Percentiles rank a stretch among this genome's conserved stretches.
These are phyloP conservation scores for Nicotiana obtusifolia DNA, from an alignment of 257 asterid genomes.

Conservation along the genomic window DNA sequence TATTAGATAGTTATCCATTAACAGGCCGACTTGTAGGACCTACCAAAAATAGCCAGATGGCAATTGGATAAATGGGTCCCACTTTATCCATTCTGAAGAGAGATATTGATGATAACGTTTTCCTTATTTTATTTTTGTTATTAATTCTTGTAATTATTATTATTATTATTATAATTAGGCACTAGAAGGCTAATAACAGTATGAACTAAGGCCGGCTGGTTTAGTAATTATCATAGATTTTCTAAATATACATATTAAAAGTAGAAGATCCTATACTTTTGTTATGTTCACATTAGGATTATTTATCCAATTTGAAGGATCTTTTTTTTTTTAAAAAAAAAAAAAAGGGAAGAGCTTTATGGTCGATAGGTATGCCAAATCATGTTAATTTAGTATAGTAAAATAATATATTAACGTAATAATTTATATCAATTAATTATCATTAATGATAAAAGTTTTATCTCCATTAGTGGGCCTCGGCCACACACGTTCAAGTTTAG, in stretches of 20 bases:
- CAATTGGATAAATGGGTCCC: background rate
- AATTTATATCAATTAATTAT: too few species aligned
- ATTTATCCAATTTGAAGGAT: background rate
- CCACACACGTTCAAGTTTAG: too few species aligned
- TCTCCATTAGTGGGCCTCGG: too few species aligned
- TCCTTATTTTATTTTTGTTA: background rate
- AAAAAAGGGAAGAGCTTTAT: too few species aligned
- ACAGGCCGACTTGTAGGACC: background rate
- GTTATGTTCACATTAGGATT: background rate
- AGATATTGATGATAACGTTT: background rate
- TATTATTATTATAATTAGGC: background rate
- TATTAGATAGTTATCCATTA: slow-evolving; percentile 13
- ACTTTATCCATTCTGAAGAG: slow-evolving; percentile 11
- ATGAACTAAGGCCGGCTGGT: background rate
- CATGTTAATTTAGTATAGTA: too few species aligned
- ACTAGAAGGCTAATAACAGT: background rate
- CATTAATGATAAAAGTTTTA: too few species aligned
- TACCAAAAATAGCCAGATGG: background rate
- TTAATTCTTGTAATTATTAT: background rate
- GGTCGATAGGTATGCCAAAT: too few species aligned
- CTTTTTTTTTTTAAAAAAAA: too few species aligned
- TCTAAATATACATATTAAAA: too few species aligned
- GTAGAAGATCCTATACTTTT: background rate
- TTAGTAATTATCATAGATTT: too few species aligned
- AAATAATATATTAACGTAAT: too few species aligned